These are phyloP conservation scores for Aspergillus piperis DNA, from an alignment of 2,329 filamentous ascomycete species.

Conservation along the genomic window DNA sequence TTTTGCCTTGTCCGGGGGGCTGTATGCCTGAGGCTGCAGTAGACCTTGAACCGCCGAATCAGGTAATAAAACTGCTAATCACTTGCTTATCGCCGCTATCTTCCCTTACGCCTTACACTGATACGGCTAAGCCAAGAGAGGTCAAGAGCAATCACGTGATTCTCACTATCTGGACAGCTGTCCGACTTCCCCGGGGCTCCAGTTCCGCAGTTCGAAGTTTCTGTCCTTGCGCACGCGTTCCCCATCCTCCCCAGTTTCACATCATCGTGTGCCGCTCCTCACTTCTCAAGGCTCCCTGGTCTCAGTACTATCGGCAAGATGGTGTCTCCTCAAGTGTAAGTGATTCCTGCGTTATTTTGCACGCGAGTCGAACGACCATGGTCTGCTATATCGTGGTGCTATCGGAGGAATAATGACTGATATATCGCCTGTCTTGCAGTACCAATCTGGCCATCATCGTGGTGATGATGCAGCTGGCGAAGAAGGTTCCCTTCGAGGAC, in stretches of 20 bases:
- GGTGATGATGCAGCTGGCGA: slow-evolving; percentile 97
- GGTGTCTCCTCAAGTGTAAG: slow-evolving; percentile 69
- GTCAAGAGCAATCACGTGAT: slow-evolving; percentile 21
- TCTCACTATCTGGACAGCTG: slow-evolving; percentile 26
- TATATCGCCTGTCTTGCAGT: slow-evolving; percentile 49
- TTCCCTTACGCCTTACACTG: slow-evolving; percentile 1
- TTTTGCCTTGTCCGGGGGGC: neutral
- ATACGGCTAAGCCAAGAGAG: neutral
- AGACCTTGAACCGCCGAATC: too few species aligned
- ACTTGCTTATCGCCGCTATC: slow-evolving; percentile 9
- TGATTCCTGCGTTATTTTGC: slow-evolving; percentile 13
- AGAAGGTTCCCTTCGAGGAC: slow-evolving; percentile 93
- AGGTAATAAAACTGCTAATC: neutral
- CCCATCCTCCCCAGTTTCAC: slow-evolving; percentile 13
- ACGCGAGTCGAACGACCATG: neutral
- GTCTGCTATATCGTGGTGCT: neutral
- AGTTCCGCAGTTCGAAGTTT: slow-evolving; percentile 21
- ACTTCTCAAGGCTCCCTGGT: slow-evolving; percentile 16
- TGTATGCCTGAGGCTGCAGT: slow-evolving; percentile 17
- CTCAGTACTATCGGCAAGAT: slow-evolving; percentile 49
- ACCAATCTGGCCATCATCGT: slow-evolving; percentile 94
- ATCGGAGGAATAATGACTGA: slow-evolving; percentile 16
- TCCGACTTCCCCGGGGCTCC: slow-evolving; percentile 25
- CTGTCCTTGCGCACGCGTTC: slow-evolving; percentile 21
- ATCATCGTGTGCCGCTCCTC: slow-evolving; percentile 16